These are phyloP conservation scores for Cyclostephanos invisitatus DNA, from an alignment of 108 stramenopile genomes.

Conservation along the genomic window DNA sequence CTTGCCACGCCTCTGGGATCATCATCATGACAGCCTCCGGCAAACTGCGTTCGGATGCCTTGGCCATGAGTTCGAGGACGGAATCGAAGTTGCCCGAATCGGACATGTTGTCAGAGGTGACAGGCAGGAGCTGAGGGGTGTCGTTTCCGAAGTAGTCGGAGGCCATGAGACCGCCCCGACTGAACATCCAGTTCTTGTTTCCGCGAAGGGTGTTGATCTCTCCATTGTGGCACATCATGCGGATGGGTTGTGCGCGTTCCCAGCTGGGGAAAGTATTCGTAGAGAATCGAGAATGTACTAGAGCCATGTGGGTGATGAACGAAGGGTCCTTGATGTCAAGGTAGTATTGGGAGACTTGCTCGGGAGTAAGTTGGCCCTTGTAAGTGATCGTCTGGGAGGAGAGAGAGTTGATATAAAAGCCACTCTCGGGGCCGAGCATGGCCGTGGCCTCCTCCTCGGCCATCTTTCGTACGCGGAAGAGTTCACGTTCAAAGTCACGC, in stretches of 20 bases:
- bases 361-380: slow-evolving; percentile 96
- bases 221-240: slow-evolving; percentile 98
- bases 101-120: slow-evolving; percentile 88
- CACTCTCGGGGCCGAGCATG: slow-evolving; percentile 81
- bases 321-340: slow-evolving; percentile 83
- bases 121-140: slow-evolving; percentile 82
- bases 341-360: slow-evolving; percentile 92
- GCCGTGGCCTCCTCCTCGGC: slow-evolving; percentile 80
- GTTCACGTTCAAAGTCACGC: slow-evolving; percentile 90
- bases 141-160: slow-evolving; percentile 87
- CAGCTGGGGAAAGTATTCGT: slow-evolving; percentile 97
- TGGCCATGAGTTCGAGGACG: slow-evolving; percentile 92
- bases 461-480: slow-evolving; percentile 86
- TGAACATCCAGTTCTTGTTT: slow-evolving; percentile 98
- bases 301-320: slow-evolving; percentile 86
- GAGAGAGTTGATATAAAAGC: slow-evolving; percentile 91
- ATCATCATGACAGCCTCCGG: slow-evolving; percentile 96
- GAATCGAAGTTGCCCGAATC: slow-evolving; percentile 97
- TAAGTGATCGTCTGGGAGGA: slow-evolving; percentile 88
- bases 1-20: slow-evolving; percentile 97
- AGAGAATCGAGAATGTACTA: slow-evolving; percentile 93
- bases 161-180: slow-evolving; percentile 94
- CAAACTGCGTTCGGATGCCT: slow-evolving; percentile 85
- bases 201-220: slow-evolving; percentile 96
- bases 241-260: slow-evolving; percentile 96